These are phyloP conservation scores for Warburgia ugandensis DNA, from an alignment of 164 flowering plant genomes.

Conservation along the genomic window DNA sequence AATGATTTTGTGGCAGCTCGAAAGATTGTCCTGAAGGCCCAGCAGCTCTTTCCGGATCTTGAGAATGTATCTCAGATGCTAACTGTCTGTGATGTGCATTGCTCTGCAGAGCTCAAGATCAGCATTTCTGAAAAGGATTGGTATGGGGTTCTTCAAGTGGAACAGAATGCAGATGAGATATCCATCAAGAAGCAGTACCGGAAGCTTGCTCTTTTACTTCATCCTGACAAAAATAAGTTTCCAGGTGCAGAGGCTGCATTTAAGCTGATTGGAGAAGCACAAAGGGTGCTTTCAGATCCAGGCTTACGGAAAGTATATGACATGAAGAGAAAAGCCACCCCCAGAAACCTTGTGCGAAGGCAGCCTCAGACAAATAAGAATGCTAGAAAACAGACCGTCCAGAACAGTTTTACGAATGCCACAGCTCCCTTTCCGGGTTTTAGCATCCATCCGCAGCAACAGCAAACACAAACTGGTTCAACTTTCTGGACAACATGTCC, in stretches of 20 bases:
- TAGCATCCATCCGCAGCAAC: constrained; percentile 16
- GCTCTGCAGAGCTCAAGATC: constrained; percentile 46
- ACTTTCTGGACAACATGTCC: constrained; percentile 37
- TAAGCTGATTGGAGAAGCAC: constrained; percentile 75
- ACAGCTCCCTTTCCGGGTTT: not conserved
- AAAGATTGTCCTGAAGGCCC: constrained; percentile 51
- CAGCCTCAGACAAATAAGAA: constrained; percentile 19
- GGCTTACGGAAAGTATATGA: constrained; percentile 40
- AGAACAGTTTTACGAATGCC: not conserved
- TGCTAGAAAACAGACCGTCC: not conserved
- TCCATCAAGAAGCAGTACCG: constrained; percentile 67
- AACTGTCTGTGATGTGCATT: constrained; percentile 72
- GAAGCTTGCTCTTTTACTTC: constrained; percentile 67
- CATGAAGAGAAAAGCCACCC: constrained; percentile 25
- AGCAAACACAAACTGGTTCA: constrained; percentile 10
- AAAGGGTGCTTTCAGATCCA: constrained; percentile 44
- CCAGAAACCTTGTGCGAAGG: constrained; percentile 11
- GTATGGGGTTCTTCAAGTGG: constrained; percentile 73
- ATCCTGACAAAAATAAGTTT: constrained; percentile 85
- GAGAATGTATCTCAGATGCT: constrained; percentile 62
- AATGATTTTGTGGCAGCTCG: constrained; percentile 70
- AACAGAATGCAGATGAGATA: constrained; percentile 53
- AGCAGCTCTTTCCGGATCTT: constrained; percentile 47
- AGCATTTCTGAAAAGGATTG: constrained; percentile 55
- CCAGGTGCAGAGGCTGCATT: constrained; percentile 89